Evolutionary conservation across 1,284 basidiomycete species (phyloP), one percentile per base, ranked within the genome.

Genomic region (Ganoderma meredithae): DNA sequence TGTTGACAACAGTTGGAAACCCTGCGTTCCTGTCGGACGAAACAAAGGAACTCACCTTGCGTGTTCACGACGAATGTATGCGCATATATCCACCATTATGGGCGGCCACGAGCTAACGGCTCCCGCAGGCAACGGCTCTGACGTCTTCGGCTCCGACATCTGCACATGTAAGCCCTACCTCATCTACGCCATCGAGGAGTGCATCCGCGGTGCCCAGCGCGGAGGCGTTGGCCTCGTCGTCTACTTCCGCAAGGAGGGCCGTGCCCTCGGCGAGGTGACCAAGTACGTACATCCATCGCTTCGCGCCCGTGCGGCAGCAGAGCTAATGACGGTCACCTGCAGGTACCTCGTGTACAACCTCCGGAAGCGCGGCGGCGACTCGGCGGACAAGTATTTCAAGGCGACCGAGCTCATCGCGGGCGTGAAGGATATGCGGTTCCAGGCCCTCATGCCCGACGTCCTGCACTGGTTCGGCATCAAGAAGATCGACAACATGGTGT

Each of bases 141-240:
- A 95, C 77, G 92, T 95, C 56, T 95, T 95, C 77, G 96, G 95
- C 19, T 95, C 93, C 1, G 96, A 97, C 74, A 96, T 97, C 73
- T 98, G 96, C 79, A 98, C 96, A 0, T 98, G 96, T 84, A 95
- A 96, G 76, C 96, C 94, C 0, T 97, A 98, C 80, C 87, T 98
- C 62, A 89, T 91, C 49, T 98, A 94, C 75, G 96, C 97, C 4
- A 97, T 99, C 72, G 92, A 95, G 78, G 97, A 99, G 78, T 96
- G 95, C 69, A 92, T 98, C 76, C 92, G 93, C 64, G 86, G 86
- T 58, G 93, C 93, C 1, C 97, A 99, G 78, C 85, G 91, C 6
- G 95, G 94, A 3, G 97, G 97, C 27, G 95, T 97, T 22, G 97
- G 97, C 33, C 87, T 96, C 44, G 92, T 98, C 31, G 91, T 97